A percentile compares a stretch with the other conserved stretches of the same genome.
These are phyloP conservation scores for Podosphaera fusca DNA, from an alignment of 2,329 filamentous ascomycete genomes.

Conservation along the genomic window DNA sequence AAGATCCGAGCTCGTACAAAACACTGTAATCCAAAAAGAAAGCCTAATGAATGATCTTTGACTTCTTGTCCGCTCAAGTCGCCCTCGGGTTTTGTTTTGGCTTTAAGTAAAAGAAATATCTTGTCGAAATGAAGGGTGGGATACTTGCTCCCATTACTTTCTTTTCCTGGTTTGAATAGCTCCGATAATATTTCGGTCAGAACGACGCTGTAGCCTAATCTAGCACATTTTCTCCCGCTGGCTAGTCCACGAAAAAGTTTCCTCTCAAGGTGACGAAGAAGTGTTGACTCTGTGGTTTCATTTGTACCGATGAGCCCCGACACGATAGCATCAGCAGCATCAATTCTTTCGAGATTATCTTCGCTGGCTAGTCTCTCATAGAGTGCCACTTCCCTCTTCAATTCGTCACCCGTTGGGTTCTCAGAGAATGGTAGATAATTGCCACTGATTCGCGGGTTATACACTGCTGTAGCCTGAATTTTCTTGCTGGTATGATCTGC, in stretches of 20 bases:
- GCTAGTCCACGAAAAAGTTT: conserved; percentile 70
- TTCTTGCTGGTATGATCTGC: not conserved
- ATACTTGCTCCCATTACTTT: conserved; percentile 24
- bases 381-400: conserved; percentile 32
- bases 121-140: conserved; percentile 33
- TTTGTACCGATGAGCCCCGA: conserved; percentile 29
- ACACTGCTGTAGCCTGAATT: not conserved
- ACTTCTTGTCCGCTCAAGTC: conserved; percentile 48
- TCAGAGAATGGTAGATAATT: conserved; percentile 25
- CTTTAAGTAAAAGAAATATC: conserved; percentile 27
- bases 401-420: conserved; percentile 26
- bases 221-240: conserved; percentile 69
- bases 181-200: conserved; percentile 60
- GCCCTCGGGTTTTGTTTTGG: conserved; percentile 30
- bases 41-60: conserved; percentile 64
- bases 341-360: conserved; percentile 29
- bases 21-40: conserved; percentile 68
- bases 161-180: conserved; percentile 31
- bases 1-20: conserved; percentile 60
- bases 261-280: conserved; percentile 36
- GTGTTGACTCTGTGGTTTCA: conserved; percentile 26
- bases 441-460: not conserved
- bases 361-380: conserved; percentile 40
- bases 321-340: conserved; percentile 34
- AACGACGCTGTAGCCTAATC: conserved; percentile 74